Conservation (phyloP, 768 basidiomycete species). For the Rhodosporidiobolus sp. region DNA sequence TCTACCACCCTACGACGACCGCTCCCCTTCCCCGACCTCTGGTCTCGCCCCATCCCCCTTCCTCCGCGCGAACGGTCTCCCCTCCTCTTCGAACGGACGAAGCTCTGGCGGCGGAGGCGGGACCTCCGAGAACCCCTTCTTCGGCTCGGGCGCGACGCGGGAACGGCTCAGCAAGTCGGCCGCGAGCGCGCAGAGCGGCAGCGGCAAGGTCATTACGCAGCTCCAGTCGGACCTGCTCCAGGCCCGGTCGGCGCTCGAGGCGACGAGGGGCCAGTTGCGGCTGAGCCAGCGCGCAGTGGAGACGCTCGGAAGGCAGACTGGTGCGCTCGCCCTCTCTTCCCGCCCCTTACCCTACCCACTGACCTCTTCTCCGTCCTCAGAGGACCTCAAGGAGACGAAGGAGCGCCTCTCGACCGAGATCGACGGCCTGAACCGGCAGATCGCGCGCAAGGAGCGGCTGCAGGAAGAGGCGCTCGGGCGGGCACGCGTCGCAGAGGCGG, state of each 20-base stretch:
- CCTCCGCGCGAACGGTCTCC: not conserved
- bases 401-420: slow-evolving; percentile 80
- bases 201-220: slow-evolving; percentile 82
- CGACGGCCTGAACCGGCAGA: slow-evolving; percentile 81
- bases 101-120: not conserved
- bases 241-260: slow-evolving; percentile 75
- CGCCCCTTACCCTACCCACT: not conserved
- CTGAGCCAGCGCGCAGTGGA: slow-evolving; percentile 78
- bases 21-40: not conserved
- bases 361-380: slow-evolving; percentile 59
- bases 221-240: slow-evolving; percentile 78
- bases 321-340: slow-evolving; percentile 10
- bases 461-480: slow-evolving; percentile 84
- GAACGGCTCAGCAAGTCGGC: slow-evolving; percentile 29
- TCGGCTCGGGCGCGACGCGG: slow-evolving; percentile 17
- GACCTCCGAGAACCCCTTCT: slow-evolving; percentile 35
- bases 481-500: slow-evolving; percentile 79
- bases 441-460: slow-evolving; percentile 78
- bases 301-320: slow-evolving; percentile 49
- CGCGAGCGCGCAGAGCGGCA: slow-evolving; percentile 47
- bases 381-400: slow-evolving; percentile 81
- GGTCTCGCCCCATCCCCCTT: not conserved
- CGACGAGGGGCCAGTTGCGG: slow-evolving; percentile 76
- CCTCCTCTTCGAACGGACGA: not conserved
- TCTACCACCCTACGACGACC: not conserved